phyloP scores from a whole-genome alignment of 257 asterid genomes.

The Nicotiana noctiflora region DNA sequence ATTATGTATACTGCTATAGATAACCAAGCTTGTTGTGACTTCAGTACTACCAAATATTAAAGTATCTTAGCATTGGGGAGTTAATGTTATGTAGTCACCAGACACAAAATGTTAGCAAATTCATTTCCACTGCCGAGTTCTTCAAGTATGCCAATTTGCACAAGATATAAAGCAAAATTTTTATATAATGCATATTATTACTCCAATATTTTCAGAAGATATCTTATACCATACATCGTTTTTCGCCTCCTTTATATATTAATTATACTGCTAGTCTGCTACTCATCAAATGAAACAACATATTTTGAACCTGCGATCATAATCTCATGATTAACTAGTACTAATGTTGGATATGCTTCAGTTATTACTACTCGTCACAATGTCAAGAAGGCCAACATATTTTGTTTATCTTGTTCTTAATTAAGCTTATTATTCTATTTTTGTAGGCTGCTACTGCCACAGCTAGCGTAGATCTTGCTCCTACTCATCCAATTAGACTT shows the following conservation, averaged over 20 bases:
- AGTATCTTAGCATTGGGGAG: not conserved
- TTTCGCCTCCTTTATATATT: not conserved
- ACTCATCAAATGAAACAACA: not conserved
- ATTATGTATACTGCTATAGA: not conserved
- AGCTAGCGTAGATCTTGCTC: constrained; percentile 58
- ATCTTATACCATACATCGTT: not conserved
- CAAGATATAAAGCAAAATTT: not conserved
- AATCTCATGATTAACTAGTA: not conserved
- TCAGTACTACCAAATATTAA: not conserved
- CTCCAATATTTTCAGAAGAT: not conserved
- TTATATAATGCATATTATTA: not conserved
- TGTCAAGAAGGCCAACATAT: constrained; percentile 91
- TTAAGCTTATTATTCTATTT: not conserved
- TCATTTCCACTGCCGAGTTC: not conserved
- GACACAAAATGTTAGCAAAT: too few species aligned
- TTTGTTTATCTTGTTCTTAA: not conserved
- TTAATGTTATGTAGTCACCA: not conserved
- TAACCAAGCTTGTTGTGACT: not conserved
- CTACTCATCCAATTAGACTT: constrained; percentile 74
- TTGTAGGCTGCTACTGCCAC: constrained; percentile 68
- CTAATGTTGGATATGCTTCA: constrained; percentile 1
- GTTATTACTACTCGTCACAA: constrained; percentile 22
- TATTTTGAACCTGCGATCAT: not conserved
- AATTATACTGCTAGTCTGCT: not conserved
- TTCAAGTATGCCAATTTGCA: not conserved